phyloP scores from a whole-genome alignment of 805 yeast species.

The Yarrowia porcina region DNA sequence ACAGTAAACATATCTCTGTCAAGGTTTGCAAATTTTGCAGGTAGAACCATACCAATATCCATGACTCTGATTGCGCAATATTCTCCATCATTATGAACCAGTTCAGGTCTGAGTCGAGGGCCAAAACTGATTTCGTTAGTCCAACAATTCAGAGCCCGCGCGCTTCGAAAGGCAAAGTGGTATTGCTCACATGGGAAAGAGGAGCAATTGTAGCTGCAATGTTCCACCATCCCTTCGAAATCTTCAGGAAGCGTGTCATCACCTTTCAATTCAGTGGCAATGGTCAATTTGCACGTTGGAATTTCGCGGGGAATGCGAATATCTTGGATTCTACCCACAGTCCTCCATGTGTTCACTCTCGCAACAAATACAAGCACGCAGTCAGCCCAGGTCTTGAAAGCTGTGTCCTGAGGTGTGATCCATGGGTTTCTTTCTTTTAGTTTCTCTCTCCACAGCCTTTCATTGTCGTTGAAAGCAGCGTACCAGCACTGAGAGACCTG shows the following conservation, averaged over 20 bases:
- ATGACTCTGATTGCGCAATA: neutral
- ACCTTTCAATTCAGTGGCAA: neutral
- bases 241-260: neutral
- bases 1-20: neutral
- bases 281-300: neutral
- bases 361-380: neutral
- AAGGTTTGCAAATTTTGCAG: neutral
- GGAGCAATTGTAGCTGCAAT: neutral
- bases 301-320: neutral
- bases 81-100: neutral
- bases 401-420: neutral
- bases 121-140: neutral
- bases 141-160: neutral
- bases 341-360: neutral
- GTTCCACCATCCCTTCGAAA: neutral
- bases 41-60: neutral
- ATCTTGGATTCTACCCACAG: neutral
- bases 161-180: neutral
- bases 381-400: neutral
- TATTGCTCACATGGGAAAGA: neutral
- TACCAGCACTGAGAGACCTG: neutral
- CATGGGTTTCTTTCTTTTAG: neutral
- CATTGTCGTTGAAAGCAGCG: neutral
- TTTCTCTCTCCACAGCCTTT: neutral
- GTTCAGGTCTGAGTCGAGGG: neutral